Percentiles rank a stretch among this genome's conserved stretches.
Evolutionary conservation across 495 filamentous ascomycete genomes (phyloP).

Genomic region (Aspergillus incahuasiensis): DNA sequence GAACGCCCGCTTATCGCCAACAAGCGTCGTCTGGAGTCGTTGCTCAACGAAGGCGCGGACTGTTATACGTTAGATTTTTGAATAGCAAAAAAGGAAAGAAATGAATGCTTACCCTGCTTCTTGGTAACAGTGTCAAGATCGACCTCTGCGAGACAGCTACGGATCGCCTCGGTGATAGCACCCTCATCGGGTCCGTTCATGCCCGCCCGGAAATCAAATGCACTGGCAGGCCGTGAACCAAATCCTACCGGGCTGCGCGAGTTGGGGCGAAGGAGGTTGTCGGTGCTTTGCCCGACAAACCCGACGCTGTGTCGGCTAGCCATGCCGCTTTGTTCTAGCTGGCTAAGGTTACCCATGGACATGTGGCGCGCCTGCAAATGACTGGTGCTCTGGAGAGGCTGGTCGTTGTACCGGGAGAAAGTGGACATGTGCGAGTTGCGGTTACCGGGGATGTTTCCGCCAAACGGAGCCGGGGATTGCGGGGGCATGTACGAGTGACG

Average conservation of each 20-base stretch:
- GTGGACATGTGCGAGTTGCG: conserved; percentile 55
- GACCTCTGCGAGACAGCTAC: conserved; percentile 76
- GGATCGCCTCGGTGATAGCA: conserved; percentile 76
- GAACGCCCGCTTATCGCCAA: conserved; percentile 76
- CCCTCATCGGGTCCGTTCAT: conserved; percentile 63
- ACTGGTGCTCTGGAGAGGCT: conserved; percentile 28
- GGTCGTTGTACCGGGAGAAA: conserved; percentile 51
- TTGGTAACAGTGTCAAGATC: conserved; percentile 95
- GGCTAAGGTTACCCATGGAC: conserved; percentile 59
- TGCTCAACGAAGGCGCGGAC: conserved; percentile 88
- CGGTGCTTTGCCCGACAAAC: conserved; percentile 49
- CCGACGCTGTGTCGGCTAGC: conserved; percentile 45
- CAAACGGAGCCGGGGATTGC: conserved; percentile 68
- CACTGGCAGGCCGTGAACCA: conserved; percentile 56
- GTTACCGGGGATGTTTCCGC: conserved; percentile 45
- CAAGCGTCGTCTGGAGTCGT: conserved; percentile 78
- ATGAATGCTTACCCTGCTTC: conserved; percentile 66
- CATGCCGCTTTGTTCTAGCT: conserved; percentile 48
- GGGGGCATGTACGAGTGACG: conserved; percentile 67
- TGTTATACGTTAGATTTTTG: conserved; percentile 23
- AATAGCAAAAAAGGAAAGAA: background rate
- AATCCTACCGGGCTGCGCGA: conserved; percentile 51
- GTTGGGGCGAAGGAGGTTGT: conserved; percentile 54
- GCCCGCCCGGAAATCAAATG: conserved; percentile 65
- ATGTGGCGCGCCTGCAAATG: conserved; percentile 45